These are phyloP conservation scores for Keqinozyma sinolaborantium DNA, from an alignment of 1,139 yeast species.

Conservation along the genomic window DNA sequence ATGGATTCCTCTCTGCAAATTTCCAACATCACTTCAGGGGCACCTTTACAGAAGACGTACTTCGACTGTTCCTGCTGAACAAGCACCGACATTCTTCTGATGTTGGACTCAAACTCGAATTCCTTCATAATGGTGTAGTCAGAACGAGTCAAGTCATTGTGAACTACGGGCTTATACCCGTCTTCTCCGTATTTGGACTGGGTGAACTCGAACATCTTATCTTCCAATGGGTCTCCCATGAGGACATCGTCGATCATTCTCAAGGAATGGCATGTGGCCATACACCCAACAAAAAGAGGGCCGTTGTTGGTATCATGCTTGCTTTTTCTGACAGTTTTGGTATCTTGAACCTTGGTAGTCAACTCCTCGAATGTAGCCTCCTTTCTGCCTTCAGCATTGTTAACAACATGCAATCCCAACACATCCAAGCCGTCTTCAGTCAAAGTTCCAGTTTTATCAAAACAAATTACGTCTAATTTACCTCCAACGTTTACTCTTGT, in stretches of 20 bases:
- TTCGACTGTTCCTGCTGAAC: constrained; percentile 31
- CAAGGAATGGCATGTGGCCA: constrained; percentile 88
- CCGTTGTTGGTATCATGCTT: constrained; percentile 28
- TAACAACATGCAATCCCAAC: constrained; percentile 73
- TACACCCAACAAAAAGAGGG: constrained; percentile 41
- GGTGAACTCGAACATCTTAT: constrained; percentile 89
- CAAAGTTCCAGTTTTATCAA: constrained; percentile 95
- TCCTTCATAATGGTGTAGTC: constrained; percentile 60
- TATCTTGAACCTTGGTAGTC: constrained; percentile 23
- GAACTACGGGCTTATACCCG: constrained; percentile 16
- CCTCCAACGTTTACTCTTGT: constrained; percentile 94
- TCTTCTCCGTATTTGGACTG: constrained; percentile 73
- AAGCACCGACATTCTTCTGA: constrained; percentile 90
- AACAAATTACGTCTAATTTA: constrained; percentile 82
- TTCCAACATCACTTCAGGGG: constrained; percentile 90
- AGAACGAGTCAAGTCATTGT: constrained; percentile 24
- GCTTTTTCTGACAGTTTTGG: constrained; percentile 6
- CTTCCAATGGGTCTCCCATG: constrained; percentile 91
- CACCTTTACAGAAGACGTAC: constrained; percentile 81
- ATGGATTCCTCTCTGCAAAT: constrained; percentile 69
- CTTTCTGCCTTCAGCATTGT: constrained; percentile 49
- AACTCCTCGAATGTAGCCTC: constrained; percentile 51
- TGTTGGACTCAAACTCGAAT: constrained; percentile 78
- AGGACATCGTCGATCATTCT: constrained; percentile 73
- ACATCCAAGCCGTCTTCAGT: constrained; percentile 97